phyloP scores from a whole-genome alignment of 164 flowering plant genomes.

The Vitis rupestris region DNA sequence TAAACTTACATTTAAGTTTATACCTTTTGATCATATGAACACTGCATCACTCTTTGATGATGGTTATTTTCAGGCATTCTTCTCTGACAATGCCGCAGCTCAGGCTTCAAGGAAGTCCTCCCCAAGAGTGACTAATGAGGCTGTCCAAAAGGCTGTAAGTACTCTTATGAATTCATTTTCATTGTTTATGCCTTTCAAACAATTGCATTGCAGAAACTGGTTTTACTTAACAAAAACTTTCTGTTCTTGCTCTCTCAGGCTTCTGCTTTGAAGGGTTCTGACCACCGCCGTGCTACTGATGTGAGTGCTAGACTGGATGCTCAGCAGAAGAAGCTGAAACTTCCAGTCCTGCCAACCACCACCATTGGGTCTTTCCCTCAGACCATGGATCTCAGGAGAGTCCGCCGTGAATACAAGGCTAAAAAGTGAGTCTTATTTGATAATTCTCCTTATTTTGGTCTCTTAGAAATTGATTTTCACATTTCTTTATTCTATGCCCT shows the following conservation, averaged over 20 bases:
- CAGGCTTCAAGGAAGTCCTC: conserved; percentile 72
- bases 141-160: conserved; percentile 80
- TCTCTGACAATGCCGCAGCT: conserved; percentile 67
- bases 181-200: neutral
- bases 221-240: neutral
- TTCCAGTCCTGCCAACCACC: conserved; percentile 72
- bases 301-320: conserved; percentile 73
- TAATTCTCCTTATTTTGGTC: neutral
- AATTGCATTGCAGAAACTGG: neutral
- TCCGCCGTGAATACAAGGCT: conserved; percentile 78
- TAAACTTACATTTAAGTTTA: no score
- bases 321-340: conserved; percentile 71
- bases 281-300: conserved; percentile 67
- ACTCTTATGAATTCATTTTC: neutral
- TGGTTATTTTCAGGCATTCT: conserved; percentile 48
- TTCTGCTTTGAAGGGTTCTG: conserved; percentile 73
- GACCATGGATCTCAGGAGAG: conserved; percentile 72
- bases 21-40: neutral
- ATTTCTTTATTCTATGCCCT: neutral
- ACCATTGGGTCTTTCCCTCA: conserved; percentile 88
- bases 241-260: conserved; percentile 34
- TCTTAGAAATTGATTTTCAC: neutral
- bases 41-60: neutral
- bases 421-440: conserved; percentile 43
- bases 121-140: conserved; percentile 67